phyloP scores from a whole-genome alignment of 2,329 filamentous ascomycete species.

The Fusarium pilosicola region DNA sequence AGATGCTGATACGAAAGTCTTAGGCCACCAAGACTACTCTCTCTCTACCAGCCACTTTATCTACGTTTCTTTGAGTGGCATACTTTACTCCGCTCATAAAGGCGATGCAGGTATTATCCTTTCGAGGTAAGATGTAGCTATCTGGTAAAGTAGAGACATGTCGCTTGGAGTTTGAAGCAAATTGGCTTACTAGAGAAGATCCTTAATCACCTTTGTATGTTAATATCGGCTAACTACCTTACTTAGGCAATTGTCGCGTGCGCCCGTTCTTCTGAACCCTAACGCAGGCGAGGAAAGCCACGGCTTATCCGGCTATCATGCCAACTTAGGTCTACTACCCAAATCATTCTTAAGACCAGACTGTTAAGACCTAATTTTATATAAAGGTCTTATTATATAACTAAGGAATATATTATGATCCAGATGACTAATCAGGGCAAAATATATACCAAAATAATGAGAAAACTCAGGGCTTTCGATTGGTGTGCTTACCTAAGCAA shows the following conservation, averaged over 20 bases:
- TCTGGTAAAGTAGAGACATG: background rate
- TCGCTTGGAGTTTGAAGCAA: fast-evolving
- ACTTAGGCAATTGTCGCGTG: background rate
- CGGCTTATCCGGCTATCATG: too few species aligned
- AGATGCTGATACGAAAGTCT: background rate
- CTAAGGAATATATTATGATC: too few species aligned
- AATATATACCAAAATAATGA: too few species aligned
- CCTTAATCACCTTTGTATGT: background rate
- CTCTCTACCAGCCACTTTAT: too few species aligned
- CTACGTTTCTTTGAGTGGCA: fast-evolving
- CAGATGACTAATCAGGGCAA: too few species aligned
- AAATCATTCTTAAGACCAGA: fast-evolving
- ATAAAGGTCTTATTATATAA: too few species aligned
- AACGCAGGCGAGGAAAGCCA: background rate
- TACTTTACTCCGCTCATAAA: fast-evolving
- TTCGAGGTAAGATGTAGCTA: background rate
- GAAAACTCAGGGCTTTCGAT: too few species aligned
- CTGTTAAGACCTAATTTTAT: too few species aligned
- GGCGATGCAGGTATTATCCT: fast-evolving
- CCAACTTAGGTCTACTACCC: background rate
- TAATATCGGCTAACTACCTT: background rate
- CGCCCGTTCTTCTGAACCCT: background rate
- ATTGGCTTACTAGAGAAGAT: too few species aligned
- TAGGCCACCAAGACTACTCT: fast-evolving
- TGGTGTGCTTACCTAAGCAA: too few species aligned